Evolutionary conservation across 1,139 yeast species (phyloP), one percentile per base, ranked within the genome.

Genomic region (Pichia cactophila): DNA sequence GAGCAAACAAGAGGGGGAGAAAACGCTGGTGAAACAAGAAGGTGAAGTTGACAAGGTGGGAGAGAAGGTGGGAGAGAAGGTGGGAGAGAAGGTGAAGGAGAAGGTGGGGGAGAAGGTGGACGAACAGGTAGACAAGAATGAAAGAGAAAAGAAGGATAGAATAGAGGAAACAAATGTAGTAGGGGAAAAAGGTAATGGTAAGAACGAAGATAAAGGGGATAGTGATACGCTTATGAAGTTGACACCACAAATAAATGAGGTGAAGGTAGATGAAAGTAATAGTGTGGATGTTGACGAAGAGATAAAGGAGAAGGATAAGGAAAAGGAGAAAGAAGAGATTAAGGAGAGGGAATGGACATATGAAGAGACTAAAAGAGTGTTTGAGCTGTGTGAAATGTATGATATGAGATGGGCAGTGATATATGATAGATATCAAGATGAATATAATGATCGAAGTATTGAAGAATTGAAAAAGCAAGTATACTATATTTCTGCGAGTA

Each of bases 331-430:
- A 26, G 31, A 33, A 14, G 41, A 35, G 73, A 33, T 7, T 2
- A 65, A 66, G 28, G 75, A 68, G n/a, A 54, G 56, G 29, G 55
- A 54, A 12, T 90, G 97, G 97, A 69, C 78, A 2, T 86, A 75
- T 58, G 82, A 82, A 42, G 97, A 92, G 63, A 87, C 97, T 0
- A 70, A 71, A 45, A 80, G 85, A 54, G 68, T 92, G 28, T 88
- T 90, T 65, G 84, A 81, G 1, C 68, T 87, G 36, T 86, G 95
- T 55, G 67, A 72, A 39, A 76, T 74, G 1, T 90, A 78, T 62
- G 97, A 92, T 62, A 72, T 92, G 60, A 78, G 94, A 56, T 92
- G 98, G 97, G 78, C 84, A 11, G 82, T 89, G 1, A 79, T 92
- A 12, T 73, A 77, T 54, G 98, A 92, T 61, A 70, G 97, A 54